phyloP scores from a whole-genome alignment of 1,284 basidiomycete species.

The Rhodotorula sp. region DNA sequence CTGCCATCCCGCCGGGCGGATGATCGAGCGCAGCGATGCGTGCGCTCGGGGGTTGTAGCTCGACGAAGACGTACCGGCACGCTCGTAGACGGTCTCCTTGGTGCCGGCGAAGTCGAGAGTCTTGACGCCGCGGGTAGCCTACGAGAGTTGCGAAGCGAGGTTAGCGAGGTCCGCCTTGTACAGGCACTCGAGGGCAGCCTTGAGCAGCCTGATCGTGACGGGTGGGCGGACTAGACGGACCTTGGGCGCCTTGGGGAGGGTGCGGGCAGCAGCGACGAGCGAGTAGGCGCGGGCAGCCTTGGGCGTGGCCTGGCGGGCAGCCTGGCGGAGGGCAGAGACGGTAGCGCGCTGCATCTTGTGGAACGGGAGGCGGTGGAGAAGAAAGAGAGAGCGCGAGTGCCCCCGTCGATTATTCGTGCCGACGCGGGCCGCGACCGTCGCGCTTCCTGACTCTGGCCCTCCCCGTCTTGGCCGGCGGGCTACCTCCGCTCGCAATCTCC shows the following conservation, averaged over 20 bases:
- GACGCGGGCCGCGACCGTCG: no score
- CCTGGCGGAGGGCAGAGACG: constrained; percentile 17
- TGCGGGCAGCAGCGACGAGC: constrained; percentile 23
- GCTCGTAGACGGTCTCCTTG: constrained; percentile 92
- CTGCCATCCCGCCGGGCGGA: no score
- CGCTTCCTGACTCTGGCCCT: no score
- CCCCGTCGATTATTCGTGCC: no score
- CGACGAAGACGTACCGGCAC: constrained; percentile 25
- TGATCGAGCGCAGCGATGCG: not conserved
- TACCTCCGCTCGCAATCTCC: no score
- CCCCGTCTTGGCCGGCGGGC: no score
- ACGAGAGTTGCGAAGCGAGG: not conserved
- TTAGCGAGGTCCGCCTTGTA: no score
- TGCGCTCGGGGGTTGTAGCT: constrained; percentile 3
- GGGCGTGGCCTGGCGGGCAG: constrained; percentile 31
- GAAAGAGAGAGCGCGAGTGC: not conserved
- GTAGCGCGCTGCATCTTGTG: not conserved
- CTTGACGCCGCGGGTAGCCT: constrained; percentile 68
- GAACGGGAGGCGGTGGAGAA: not conserved
- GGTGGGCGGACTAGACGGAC: not conserved
- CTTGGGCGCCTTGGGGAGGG: constrained; percentile 19
- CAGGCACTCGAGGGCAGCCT: no score
- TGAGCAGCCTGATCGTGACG: not conserved
- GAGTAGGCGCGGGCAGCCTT: constrained; percentile 32
- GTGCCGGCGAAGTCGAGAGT: constrained; percentile 97